These are phyloP conservation scores for Candolleomyces eurysporus DNA, from an alignment of 768 basidiomycete species.

Conservation along the genomic window DNA sequence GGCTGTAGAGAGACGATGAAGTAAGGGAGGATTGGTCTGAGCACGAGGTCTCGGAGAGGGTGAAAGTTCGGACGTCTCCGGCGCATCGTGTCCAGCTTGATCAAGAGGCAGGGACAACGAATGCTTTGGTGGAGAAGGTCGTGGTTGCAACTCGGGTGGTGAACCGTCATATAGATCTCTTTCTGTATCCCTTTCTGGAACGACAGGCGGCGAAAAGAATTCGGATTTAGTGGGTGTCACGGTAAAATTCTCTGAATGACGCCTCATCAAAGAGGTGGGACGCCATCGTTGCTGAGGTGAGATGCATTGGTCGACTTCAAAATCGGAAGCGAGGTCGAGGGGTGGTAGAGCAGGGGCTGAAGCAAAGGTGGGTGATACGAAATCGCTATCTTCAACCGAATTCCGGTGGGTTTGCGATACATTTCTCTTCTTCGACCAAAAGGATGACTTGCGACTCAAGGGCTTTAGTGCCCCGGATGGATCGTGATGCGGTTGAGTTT, in stretches of 20 bases:
- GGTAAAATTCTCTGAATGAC: slow-evolving; percentile 6
- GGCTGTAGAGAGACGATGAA: slow-evolving; percentile 69
- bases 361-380: background rate
- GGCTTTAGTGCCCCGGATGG: slow-evolving; percentile 33
- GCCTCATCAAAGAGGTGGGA: background rate
- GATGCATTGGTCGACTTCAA: slow-evolving; percentile 2
- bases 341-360: slow-evolving; percentile 6
- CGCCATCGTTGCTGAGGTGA: background rate
- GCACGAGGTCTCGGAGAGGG: slow-evolving; percentile 30
- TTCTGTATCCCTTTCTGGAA: too few relatives aligned
- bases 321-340: background rate
- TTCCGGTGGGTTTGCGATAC: background rate
- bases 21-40: slow-evolving; percentile 65
- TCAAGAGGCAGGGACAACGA: background rate
- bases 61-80: slow-evolving; percentile 1
- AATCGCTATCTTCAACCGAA: background rate
- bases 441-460: slow-evolving; percentile 59
- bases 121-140: too few relatives aligned
- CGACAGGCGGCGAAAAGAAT: too few relatives aligned
- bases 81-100: slow-evolving; percentile 10
- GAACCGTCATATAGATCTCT: too few relatives aligned
- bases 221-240: background rate
- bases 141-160: too few relatives aligned
- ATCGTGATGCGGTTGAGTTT: background rate
- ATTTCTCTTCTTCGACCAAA: slow-evolving; percentile 58